A percentile compares a stretch with the other conserved stretches of the same genome.
Evolutionary conservation across 202 grass and related monocot genomes (phyloP).

Genomic region (Setaria italica): DNA sequence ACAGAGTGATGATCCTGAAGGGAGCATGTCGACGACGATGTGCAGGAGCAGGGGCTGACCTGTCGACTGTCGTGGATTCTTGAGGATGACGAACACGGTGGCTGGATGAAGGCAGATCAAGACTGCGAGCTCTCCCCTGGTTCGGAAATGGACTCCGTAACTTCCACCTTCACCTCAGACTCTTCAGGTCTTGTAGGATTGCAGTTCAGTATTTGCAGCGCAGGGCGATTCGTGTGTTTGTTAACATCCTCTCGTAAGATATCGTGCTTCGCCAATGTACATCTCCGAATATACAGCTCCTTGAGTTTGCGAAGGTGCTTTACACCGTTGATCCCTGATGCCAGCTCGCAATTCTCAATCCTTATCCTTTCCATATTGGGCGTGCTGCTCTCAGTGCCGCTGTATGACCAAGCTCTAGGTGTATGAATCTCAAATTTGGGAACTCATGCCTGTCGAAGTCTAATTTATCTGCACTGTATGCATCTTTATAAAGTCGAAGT

Average conservation of each 20-base stretch:
- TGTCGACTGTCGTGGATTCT: no score
- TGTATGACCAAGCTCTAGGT: rapidly evolving
- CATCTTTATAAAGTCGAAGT: rapidly evolving
- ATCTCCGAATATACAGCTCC: not conserved
- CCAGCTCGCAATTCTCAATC: rapidly evolving
- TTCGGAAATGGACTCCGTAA: not conserved
- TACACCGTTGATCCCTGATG: constrained; percentile 5
- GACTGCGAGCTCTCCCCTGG: not conserved
- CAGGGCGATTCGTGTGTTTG: not conserved
- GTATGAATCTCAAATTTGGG: constrained; percentile 1
- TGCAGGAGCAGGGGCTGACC: not conserved
- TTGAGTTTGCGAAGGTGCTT: not conserved
- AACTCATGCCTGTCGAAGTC: not conserved
- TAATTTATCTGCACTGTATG: not conserved
- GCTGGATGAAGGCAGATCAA: not conserved
- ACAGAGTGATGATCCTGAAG: not conserved
- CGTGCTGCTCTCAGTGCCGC: not conserved
- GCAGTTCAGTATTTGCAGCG: not conserved
- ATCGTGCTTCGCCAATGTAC: not conserved
- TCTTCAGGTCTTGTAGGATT: no score
- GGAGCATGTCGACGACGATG: no score
- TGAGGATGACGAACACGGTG: not conserved
- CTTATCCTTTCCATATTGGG: not conserved
- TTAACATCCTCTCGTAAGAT: not conserved
- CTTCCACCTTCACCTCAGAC: not conserved